Base-by-base conservation (phyloP, 768 basidiomycete species). In the Lactarius vividus region DNA sequence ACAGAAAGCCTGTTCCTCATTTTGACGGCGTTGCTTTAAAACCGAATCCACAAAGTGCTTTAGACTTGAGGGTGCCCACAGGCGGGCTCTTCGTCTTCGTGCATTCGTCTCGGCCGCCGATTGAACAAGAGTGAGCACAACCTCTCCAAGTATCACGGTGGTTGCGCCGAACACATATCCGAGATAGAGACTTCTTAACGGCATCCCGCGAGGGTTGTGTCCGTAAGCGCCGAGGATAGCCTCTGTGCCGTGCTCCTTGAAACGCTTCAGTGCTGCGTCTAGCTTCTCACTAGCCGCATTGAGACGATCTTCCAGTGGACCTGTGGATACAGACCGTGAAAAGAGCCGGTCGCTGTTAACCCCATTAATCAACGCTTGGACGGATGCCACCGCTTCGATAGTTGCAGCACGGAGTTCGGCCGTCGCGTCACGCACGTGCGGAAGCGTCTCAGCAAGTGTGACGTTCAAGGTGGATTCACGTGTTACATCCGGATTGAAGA, bases 41-140 rank as follows among this genome's bases (percentile, higher is more conserved):
- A 77, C 31, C 53, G 76, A 69, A 62, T 76, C 74, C 70, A 69
- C 71, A 6, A 77, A 53, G 28, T 69, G 61, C 68, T 78, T 53
- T 69, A 85, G 63, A 13, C 81, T 81, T 35, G 76, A 81, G 15
- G 86, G 85, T 15, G 77, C 79, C 80, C 85, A 85, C 28, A 85
- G 69, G 67, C 79, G 75, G 49, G 77, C 78, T 57, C 66, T 68
- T 37, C 70, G 73, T 49, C 82, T 76, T 57, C 79, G 79, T 37
- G 71, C 70, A 26, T 78, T 77, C 2, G 79, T 77, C 23, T 73
- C 74, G 20, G 75, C 68, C 29, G 83, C 72, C 2, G 73, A 64
- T 61, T 79, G 76, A 42, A 81, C 72, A 33, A 83, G 73, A 2
- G 69, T 69, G 29, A 80, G 69, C 40, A 82, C 71, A 2, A 75